phyloP scores from a whole-genome alignment of 164 flowering plant genomes.

The Echeveria elegans region DNA sequence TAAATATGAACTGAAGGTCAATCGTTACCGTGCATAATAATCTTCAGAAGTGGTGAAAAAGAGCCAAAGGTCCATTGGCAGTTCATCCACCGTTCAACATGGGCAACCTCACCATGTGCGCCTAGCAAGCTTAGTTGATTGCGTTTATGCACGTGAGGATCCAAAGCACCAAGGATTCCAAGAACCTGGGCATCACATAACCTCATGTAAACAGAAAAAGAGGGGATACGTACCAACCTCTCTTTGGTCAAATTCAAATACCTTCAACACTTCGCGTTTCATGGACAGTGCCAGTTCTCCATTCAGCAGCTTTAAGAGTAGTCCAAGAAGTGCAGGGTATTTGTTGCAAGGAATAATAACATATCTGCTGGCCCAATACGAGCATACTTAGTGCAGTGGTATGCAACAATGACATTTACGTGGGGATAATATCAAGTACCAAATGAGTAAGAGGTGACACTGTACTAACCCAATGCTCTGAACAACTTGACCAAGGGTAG shows the following conservation, averaged over 20 bases:
- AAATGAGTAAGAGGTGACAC: conserved; percentile 4
- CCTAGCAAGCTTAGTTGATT: conserved; percentile 76
- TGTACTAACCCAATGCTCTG: conserved; percentile 85
- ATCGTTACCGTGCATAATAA: conserved; percentile 78
- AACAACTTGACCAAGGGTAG: conserved; percentile 97
- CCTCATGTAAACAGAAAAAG: conserved; percentile 1
- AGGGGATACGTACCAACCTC: conserved; percentile 1
- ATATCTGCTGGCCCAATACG: conserved; percentile 37
- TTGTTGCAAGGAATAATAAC: conserved; percentile 93
- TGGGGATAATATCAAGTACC: not conserved
- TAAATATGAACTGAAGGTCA: conserved; percentile 1
- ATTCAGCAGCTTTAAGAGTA: conserved; percentile 81
- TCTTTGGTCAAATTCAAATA: conserved; percentile 15
- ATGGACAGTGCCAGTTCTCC: conserved; percentile 97
- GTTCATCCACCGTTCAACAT: conserved; percentile 79
- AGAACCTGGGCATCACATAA: conserved; percentile 54
- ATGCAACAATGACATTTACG: not conserved
- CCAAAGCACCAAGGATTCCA: conserved; percentile 98
- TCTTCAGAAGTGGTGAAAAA: conserved; percentile 94
- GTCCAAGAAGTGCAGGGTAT: conserved; percentile 77
- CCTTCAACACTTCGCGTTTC: conserved; percentile 94
- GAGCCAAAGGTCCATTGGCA: conserved; percentile 86
- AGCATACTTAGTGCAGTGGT: not conserved
- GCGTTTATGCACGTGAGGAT: conserved; percentile 87
- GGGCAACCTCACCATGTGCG: conserved; percentile 71